Evolutionary conservation across 495 filamentous ascomycete genomes (phyloP).

Genomic region (Penicillium psychrofluorescens): DNA sequence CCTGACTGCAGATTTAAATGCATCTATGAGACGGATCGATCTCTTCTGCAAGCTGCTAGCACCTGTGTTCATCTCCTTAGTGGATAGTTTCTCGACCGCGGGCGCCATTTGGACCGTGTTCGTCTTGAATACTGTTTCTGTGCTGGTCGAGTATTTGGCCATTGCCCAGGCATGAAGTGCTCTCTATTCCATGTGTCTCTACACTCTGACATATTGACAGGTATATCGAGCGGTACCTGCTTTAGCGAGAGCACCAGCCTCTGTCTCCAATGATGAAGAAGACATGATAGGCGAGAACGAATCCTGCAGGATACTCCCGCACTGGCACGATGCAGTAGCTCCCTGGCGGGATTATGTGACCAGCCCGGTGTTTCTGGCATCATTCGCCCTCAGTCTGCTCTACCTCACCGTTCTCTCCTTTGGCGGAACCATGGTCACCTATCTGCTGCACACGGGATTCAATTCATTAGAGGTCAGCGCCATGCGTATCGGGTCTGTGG

Average conservation of each 20-base stretch:
- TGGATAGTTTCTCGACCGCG: constrained; percentile 39
- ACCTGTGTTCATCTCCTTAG: constrained; percentile 48
- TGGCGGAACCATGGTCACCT: constrained; percentile 53
- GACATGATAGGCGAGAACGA: not conserved
- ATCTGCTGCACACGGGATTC: constrained; percentile 48
- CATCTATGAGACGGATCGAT: constrained; percentile 65
- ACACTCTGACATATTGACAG: constrained; percentile 1
- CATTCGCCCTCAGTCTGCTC: constrained; percentile 45
- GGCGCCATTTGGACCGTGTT: constrained; percentile 43
- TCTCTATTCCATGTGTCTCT: not conserved
- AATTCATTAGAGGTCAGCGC: constrained; percentile 44
- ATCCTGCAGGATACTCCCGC: not conserved
- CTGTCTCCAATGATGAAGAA: not conserved
- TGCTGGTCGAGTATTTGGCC: constrained; percentile 48
- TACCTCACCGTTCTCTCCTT: constrained; percentile 57
- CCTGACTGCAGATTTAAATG: constrained; percentile 38
- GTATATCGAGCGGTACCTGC: constrained; percentile 36
- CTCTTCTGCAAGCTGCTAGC: constrained; percentile 63
- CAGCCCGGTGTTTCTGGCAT: constrained; percentile 43
- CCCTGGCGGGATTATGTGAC: constrained; percentile 34
- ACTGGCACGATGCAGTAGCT: constrained; percentile 6
- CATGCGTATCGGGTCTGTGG: constrained; percentile 44
- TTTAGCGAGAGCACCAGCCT: constrained; percentile 12
- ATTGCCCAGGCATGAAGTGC: constrained; percentile 40
- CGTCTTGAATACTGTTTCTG: constrained; percentile 30